phyloP scores from a whole-genome alignment of 345 rosid species.

The Noccaea bulbosa region DNA sequence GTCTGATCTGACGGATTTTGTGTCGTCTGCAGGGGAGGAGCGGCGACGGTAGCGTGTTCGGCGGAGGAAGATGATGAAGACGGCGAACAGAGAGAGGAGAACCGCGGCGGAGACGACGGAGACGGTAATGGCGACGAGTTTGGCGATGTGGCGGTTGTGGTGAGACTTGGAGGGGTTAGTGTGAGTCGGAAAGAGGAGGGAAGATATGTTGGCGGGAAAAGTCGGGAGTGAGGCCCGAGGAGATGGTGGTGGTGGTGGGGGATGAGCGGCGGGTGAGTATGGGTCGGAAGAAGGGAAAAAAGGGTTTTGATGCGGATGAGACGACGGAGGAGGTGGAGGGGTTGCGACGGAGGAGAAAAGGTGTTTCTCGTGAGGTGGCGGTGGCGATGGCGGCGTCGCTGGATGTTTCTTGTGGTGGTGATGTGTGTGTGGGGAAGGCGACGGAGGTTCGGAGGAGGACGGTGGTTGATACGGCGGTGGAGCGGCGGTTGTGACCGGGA shows the following conservation, averaged over 20 bases:
- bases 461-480: slow-evolving; percentile 54
- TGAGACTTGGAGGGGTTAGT: slow-evolving; percentile 33
- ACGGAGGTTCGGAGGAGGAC: slow-evolving; percentile 40
- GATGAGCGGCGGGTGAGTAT: slow-evolving; percentile 32
- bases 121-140: slow-evolving; percentile 54
- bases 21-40: slow-evolving; percentile 39
- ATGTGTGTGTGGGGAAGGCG: slow-evolving; percentile 46
- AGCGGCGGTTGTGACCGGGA: slow-evolving; percentile 44
- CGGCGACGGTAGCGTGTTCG: slow-evolving; percentile 47
- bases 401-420: slow-evolving; percentile 41
- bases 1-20: slow-evolving; percentile 55
- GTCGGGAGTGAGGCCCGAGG: slow-evolving; percentile 58
- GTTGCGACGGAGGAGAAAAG: slow-evolving; percentile 46
- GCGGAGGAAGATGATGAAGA: slow-evolving; percentile 50
- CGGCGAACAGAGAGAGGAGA: slow-evolving; percentile 50
- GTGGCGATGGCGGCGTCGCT: slow-evolving; percentile 45
- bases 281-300: slow-evolving; percentile 56
- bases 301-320: slow-evolving; percentile 44
- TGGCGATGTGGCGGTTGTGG: slow-evolving; percentile 43
- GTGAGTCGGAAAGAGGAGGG: slow-evolving; percentile 66
- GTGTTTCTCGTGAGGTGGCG: slow-evolving; percentile 55
- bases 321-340: slow-evolving; percentile 42
- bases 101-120: slow-evolving; percentile 61
- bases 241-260: slow-evolving; percentile 51
- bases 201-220: slow-evolving; percentile 92